phyloP scores from a whole-genome alignment of 1,284 basidiomycete genomes.

The Rhodotorula sp. region DNA sequence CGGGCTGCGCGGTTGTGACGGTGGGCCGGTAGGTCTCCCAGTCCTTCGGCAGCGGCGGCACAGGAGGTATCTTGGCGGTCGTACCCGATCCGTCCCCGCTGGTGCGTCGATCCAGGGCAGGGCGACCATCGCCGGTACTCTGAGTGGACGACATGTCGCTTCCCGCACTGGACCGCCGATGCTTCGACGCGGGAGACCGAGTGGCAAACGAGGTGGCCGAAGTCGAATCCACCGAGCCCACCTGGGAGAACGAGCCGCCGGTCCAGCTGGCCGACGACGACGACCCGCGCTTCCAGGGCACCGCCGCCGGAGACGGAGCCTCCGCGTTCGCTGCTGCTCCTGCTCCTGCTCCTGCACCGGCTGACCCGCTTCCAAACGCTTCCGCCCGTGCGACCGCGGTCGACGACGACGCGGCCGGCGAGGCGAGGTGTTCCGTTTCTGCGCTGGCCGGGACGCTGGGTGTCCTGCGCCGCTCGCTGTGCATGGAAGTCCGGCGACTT shows the following conservation, averaged over 20 bases:
- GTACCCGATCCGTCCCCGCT: constrained; percentile 10
- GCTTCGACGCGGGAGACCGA: constrained; percentile 55
- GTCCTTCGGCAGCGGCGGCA: constrained; percentile 93
- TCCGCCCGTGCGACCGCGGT: background rate
- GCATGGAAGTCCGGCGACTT: background rate
- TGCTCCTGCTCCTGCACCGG: background rate
- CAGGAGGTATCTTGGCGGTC: constrained; percentile 62
- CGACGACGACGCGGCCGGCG: constrained; percentile 3
- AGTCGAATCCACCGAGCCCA: constrained; percentile 76
- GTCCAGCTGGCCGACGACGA: constrained; percentile 78
- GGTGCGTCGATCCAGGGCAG: constrained; percentile 17
- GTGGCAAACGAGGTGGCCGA: constrained; percentile 71
- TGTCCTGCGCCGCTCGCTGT: background rate
- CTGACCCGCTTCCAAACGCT: too few relatives aligned
- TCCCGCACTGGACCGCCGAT: constrained; percentile 68
- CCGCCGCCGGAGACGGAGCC: constrained; percentile 17
- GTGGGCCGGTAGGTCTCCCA: constrained; percentile 55
- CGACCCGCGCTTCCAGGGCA: constrained; percentile 68
- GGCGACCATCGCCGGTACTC: constrained; percentile 56
- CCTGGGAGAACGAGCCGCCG: constrained; percentile 59
- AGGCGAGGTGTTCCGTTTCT: constrained; percentile 23
- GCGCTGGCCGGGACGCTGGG: constrained; percentile 55
- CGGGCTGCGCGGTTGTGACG: background rate
- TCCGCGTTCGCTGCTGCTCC: constrained; percentile 51
- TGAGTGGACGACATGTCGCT: constrained; percentile 77